Evolutionary conservation across 768 basidiomycete genomes (phyloP).

Genomic region (Lyophyllum decastes): DNA sequence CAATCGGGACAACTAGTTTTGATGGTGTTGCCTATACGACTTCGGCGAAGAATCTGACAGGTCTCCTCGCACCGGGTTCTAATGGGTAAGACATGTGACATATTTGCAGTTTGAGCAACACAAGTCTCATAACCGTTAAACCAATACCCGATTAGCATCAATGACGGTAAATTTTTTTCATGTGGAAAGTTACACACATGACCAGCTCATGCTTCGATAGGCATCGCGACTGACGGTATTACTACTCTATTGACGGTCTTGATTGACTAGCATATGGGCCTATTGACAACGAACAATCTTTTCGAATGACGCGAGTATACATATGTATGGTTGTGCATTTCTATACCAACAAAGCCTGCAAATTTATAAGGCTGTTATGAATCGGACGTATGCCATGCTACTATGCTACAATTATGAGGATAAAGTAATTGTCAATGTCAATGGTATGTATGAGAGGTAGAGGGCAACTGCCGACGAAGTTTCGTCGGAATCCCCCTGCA

Average conservation of each 20-base stretch:
- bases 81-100: conserved; percentile 34
- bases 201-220: conserved; percentile 27
- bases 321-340: neutral
- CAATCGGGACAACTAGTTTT: conserved; percentile 35
- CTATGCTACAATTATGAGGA: conserved; percentile 2
- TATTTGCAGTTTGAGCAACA: neutral
- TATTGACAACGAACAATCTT: neutral
- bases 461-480: neutral
- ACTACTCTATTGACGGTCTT: conserved; percentile 56
- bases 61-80: conserved; percentile 54
- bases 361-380: neutral
- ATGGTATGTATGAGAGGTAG: neutral
- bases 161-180: conserved; percentile 28
- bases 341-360: neutral
- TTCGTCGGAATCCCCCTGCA: neutral
- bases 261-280: conserved; percentile 21
- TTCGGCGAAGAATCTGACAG: conserved; percentile 45
- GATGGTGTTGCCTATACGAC: conserved; percentile 50
- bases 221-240: conserved; percentile 61
- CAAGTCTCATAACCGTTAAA: neutral
- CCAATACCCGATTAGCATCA: conserved; percentile 24
- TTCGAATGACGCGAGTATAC: neutral
- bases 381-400: neutral
- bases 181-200: neutral
- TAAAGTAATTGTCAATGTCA: neutral